phyloP scores from a whole-genome alignment of 1,139 yeast species.

The Groenewaldozyma sp. region DNA sequence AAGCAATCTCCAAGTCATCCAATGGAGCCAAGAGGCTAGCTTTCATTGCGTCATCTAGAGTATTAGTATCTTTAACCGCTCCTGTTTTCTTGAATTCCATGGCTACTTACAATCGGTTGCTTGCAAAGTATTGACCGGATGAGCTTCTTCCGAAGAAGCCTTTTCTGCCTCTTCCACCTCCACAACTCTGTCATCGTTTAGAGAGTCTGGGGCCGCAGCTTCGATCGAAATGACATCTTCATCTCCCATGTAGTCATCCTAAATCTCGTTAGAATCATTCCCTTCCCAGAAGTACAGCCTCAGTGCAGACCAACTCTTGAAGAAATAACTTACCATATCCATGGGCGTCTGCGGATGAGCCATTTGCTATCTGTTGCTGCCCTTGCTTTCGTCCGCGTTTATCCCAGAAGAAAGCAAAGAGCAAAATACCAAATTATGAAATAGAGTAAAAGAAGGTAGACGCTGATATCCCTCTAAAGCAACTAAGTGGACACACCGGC shows the following conservation, averaged over 20 bases:
- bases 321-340: conserved; percentile 12
- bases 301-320: not conserved
- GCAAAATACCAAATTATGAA: too few relatives aligned
- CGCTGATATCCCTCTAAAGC: too few relatives aligned
- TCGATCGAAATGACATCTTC: conserved; percentile 1
- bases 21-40: conserved; percentile 21
- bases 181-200: not conserved
- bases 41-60: conserved; percentile 22
- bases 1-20: conserved; percentile 32
- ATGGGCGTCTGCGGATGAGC: conserved; percentile 8
- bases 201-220: not conserved
- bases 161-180: not conserved
- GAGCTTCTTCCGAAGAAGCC: not conserved
- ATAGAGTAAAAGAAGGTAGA: too few relatives aligned
- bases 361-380: too few relatives aligned
- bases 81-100: not conserved
- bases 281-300: too few relatives aligned
- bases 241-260: not conserved
- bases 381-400: too few relatives aligned
- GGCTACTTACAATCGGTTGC: not conserved
- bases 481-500: too few relatives aligned
- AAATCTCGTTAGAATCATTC: too few relatives aligned
- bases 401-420: too few relatives aligned
- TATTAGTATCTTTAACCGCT: not conserved
- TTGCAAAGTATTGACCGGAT: not conserved